phyloP scores from a whole-genome alignment of 345 rosid genomes.

The Arabis alpina region DNA sequence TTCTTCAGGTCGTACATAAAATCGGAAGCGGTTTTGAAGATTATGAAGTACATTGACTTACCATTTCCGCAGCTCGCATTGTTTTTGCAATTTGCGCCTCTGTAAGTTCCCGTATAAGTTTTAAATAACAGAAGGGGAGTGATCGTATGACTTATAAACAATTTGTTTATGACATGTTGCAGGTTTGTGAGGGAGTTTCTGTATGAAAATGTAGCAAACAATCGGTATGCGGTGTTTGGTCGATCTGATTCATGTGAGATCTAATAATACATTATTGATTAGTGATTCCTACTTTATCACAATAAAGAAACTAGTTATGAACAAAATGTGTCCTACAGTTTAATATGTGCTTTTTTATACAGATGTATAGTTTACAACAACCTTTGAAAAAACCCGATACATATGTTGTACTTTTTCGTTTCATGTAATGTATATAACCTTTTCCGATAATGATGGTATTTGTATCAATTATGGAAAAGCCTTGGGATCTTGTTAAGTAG shows the following conservation, averaged over 20 bases:
- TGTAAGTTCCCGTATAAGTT: slow-evolving; percentile 53
- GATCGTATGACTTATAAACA: background rate
- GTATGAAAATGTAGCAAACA: slow-evolving; percentile 78
- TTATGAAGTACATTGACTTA: slow-evolving; percentile 80
- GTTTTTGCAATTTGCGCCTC: slow-evolving; percentile 65
- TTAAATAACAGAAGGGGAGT: background rate
- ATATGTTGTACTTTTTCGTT: slow-evolving; percentile 21
- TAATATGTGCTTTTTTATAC: slow-evolving; percentile 32
- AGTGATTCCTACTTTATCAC: slow-evolving; percentile 25
- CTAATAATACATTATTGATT: slow-evolving; percentile 39
- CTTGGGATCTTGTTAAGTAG: slow-evolving; percentile 16
- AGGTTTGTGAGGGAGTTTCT: slow-evolving; percentile 74
- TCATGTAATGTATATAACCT: background rate
- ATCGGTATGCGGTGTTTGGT: slow-evolving; percentile 75
- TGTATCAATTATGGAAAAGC: slow-evolving; percentile 24
- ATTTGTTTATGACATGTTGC: slow-evolving; percentile 16
- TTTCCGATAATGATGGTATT: background rate
- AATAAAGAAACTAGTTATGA: slow-evolving; percentile 6
- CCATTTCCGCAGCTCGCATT: slow-evolving; percentile 88
- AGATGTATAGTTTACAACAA: slow-evolving; percentile 43
- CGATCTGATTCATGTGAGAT: slow-evolving; percentile 85
- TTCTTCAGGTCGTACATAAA: slow-evolving; percentile 76
- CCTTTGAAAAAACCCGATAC: slow-evolving; percentile 22
- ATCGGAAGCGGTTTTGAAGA: slow-evolving; percentile 86
- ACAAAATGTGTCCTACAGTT: slow-evolving; percentile 39